phyloP scores from a whole-genome alignment of 768 basidiomycete species.

The Collybiopsis confluens region DNA sequence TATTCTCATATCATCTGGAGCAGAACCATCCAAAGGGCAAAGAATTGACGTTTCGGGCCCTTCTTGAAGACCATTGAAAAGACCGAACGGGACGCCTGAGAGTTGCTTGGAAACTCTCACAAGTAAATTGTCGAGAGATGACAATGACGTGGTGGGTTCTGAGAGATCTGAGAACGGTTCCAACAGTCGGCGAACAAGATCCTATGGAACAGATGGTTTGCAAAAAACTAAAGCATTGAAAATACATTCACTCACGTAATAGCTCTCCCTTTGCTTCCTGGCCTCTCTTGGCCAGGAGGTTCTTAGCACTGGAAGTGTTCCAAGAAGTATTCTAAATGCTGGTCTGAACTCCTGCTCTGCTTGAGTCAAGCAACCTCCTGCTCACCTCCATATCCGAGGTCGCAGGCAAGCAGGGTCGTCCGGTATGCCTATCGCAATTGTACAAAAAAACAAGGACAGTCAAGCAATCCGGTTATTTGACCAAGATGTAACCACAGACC shows the following conservation, averaged over 20 bases:
- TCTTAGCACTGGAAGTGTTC: constrained; percentile 55
- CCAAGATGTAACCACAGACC: constrained; percentile 38
- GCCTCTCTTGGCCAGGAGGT: constrained; percentile 54
- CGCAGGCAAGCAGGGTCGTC: constrained; percentile 73
- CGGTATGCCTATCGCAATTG: constrained; percentile 59
- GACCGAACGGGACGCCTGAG: constrained; percentile 44
- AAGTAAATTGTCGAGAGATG: constrained; percentile 43
- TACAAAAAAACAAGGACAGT: too few species aligned
- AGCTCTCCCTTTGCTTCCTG: constrained; percentile 59
- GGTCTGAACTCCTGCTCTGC: constrained; percentile 9
- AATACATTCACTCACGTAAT: constrained; percentile 61
- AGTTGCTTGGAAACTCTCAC: constrained; percentile 52
- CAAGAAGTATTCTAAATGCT: constrained; percentile 53
- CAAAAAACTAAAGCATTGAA: neutral
- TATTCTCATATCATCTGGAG: constrained; percentile 44
- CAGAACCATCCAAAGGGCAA: constrained; percentile 49
- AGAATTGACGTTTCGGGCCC: constrained; percentile 39
- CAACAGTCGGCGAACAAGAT: constrained; percentile 62
- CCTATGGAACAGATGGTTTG: constrained; percentile 35
- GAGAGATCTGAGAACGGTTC: constrained; percentile 45
- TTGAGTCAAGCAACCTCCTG: constrained; percentile 4
- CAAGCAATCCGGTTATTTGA: neutral
- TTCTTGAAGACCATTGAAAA: constrained; percentile 49
- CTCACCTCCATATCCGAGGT: constrained; percentile 76
- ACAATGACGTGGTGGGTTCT: constrained; percentile 33